A percentile compares a stretch with the other conserved stretches of the same genome.
These are phyloP conservation scores for Aspergillus ostianus DNA, from an alignment of 495 filamentous ascomycete genomes.

Conservation along the genomic window DNA sequence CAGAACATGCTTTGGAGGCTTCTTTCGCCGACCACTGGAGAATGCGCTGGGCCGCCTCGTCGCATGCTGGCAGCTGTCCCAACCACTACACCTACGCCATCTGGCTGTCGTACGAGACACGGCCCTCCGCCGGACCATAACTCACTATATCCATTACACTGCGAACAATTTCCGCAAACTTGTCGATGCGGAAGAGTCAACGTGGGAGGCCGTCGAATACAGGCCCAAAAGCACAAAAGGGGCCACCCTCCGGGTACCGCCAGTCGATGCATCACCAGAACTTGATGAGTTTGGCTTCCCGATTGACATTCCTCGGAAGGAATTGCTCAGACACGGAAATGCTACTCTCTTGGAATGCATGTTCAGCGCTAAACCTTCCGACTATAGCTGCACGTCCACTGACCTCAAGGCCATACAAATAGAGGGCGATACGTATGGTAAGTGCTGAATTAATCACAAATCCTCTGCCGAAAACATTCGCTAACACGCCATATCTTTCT, in stretches of 20 bases:
- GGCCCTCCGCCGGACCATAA: slow-evolving; percentile 47
- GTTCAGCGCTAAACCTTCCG: slow-evolving; percentile 24
- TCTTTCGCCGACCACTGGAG: slow-evolving; percentile 60
- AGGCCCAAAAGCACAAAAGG: slow-evolving; percentile 37
- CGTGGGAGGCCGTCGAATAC: slow-evolving; percentile 59
- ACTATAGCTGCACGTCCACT: slow-evolving; percentile 32
- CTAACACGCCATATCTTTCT: slow-evolving; percentile 1
- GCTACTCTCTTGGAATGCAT: slow-evolving; percentile 48
- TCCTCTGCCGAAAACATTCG: not conserved
- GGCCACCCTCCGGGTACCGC: slow-evolving; percentile 27
- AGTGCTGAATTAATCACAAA: slow-evolving; percentile 2
- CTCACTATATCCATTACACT: slow-evolving; percentile 60
- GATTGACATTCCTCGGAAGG: slow-evolving; percentile 21
- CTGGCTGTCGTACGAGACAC: slow-evolving; percentile 64
- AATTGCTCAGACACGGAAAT: slow-evolving; percentile 42
- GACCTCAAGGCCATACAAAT: slow-evolving; percentile 30
- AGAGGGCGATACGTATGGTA: slow-evolving; percentile 35
- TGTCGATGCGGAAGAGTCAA: slow-evolving; percentile 52
- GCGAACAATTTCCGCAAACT: slow-evolving; percentile 54
- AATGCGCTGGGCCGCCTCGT: slow-evolving; percentile 52
- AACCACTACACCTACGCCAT: slow-evolving; percentile 62
- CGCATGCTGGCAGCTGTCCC: slow-evolving; percentile 59
- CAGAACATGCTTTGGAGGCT: slow-evolving; percentile 46
- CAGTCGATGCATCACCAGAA: slow-evolving; percentile 35
- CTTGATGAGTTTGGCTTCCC: slow-evolving; percentile 58